These are phyloP conservation scores for Naganishia liquefaciens DNA, from an alignment of 1,284 basidiomycete genomes.

Conservation along the genomic window DNA sequence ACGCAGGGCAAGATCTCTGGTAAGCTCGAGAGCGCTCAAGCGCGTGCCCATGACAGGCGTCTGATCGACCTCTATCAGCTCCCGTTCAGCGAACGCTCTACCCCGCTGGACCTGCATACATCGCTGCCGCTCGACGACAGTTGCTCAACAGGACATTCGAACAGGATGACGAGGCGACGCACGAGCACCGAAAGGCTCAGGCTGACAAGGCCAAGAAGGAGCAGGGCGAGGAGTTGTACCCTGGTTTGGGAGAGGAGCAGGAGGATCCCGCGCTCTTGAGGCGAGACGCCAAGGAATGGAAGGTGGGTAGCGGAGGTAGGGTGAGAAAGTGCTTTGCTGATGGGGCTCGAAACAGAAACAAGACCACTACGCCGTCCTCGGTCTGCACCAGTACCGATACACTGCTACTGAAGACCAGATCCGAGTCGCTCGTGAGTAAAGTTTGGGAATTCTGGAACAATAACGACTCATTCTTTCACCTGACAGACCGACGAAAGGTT, in stretches of 20 bases:
- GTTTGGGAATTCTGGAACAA: neutral
- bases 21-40: conserved; percentile 1
- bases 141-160: conserved; percentile 75
- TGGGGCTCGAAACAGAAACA: conserved; percentile 68
- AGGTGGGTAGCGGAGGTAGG: conserved; percentile 59
- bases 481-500: conserved; percentile 91
- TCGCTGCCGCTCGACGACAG: conserved; percentile 73
- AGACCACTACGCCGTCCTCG: conserved; percentile 96
- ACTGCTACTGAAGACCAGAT: conserved; percentile 88
- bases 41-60: neutral
- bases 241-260: conserved; percentile 88
- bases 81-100: conserved; percentile 56
- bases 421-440: conserved; percentile 83
- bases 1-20: conserved; percentile 44
- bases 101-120: conserved; percentile 80
- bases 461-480: conserved; percentile 18
- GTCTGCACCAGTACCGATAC: conserved; percentile 86
- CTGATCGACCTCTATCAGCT: conserved; percentile 1
- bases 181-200: conserved; percentile 60
- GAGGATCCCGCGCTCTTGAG: conserved; percentile 72
- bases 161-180: conserved; percentile 63
- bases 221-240: conserved; percentile 69
- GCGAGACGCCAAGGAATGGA: conserved; percentile 97
- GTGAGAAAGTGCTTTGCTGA: neutral
- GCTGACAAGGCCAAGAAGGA: conserved; percentile 60